These are phyloP conservation scores for Phaeolepiota aurea DNA, from an alignment of 768 basidiomycete species.

Conservation along the genomic window DNA sequence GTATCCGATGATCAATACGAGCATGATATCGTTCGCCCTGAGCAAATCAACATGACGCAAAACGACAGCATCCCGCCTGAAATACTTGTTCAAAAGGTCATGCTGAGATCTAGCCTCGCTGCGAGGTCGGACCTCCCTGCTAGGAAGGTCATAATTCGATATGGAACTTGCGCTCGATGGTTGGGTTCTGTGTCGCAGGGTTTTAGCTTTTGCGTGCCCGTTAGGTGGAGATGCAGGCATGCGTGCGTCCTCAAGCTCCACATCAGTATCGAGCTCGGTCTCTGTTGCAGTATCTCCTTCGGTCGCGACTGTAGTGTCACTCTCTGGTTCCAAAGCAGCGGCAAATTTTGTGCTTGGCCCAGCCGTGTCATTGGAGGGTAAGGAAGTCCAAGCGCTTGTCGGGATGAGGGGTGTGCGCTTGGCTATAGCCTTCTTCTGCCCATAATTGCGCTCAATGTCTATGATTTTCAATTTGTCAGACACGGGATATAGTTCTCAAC, in stretches of 20 bases:
- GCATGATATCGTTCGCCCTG: slow-evolving; percentile 81
- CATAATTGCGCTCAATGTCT: slow-evolving; percentile 95
- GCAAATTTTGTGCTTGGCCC: slow-evolving; percentile 8
- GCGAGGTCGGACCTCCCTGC: background rate
- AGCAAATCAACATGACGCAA: slow-evolving; percentile 78
- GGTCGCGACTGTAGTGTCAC: slow-evolving; percentile 49
- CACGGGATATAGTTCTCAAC: background rate
- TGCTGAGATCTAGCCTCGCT: slow-evolving; percentile 55
- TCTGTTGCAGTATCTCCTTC: slow-evolving; percentile 73
- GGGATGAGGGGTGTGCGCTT: slow-evolving; percentile 61
- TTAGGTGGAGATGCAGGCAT: slow-evolving; percentile 1
- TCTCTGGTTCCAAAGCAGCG: slow-evolving; percentile 8
- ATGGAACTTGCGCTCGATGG: slow-evolving; percentile 25
- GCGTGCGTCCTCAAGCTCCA: slow-evolving; percentile 26
- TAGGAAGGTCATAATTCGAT: slow-evolving; percentile 3
- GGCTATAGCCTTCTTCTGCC: slow-evolving; percentile 84
- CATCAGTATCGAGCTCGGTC: slow-evolving; percentile 58
- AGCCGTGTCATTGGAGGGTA: slow-evolving; percentile 9
- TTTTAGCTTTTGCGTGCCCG: slow-evolving; percentile 10
- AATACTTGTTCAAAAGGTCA: slow-evolving; percentile 85
- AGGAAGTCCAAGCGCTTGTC: slow-evolving; percentile 4
- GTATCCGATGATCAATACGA: slow-evolving; percentile 70
- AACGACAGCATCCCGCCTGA: slow-evolving; percentile 79
- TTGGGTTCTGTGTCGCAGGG: slow-evolving; percentile 20
- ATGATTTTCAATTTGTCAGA: slow-evolving; percentile 5